Base-by-base conservation (phyloP, 2,329 filamentous ascomycete species). In the Epicoccum sorghinum region DNA sequence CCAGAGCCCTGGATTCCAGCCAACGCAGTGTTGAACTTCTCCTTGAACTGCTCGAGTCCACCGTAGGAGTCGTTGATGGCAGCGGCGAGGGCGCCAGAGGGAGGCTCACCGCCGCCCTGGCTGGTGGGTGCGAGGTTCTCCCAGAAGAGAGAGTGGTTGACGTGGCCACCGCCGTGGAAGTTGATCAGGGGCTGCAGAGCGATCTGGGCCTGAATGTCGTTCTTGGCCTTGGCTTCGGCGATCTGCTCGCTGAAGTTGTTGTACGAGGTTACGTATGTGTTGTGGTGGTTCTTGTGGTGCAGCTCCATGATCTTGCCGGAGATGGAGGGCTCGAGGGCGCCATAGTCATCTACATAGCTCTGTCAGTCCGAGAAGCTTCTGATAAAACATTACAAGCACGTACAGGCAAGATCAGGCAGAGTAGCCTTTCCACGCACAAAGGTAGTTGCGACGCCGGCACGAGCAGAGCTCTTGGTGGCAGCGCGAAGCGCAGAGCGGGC, bases 291-390 rank as follows among this genome's bases (percentile, higher is more conserved):
- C 80, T 85, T 88, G 85, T 96, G 90, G 83, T 96, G 93, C 40
- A 96, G 86, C 81, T 96, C 90, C 93, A 96, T 96, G 81, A 96
- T 96, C 79, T 95, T 86, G 75, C 89, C 89, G 43, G 89, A 93
- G 80, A 96, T 84, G 73, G 83, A 77, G 64, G 85, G 86, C 81
- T 99, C 95, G 69, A 99, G 91, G 47, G 93, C 95, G 74, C 89
- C 91, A 78, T 97, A 99, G 83, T 97, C 95, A 75, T 98, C 93
- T 96, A 64, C 0, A 2, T 1, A 1, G 0, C 3, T 8, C 12
- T 25, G 48, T 67, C 45, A 62, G 59, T 27, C 30, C 1, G n/a
- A 2, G 3, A 13, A 8, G 30, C 10, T n/a, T 13, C 40, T 10
- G 6, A 9, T 7, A 35, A 18, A 14, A 47, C 27, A 18, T 10